These are phyloP conservation scores for Neonectria coccinea DNA, from an alignment of 2,329 filamentous ascomycete genomes.

Conservation along the genomic window DNA sequence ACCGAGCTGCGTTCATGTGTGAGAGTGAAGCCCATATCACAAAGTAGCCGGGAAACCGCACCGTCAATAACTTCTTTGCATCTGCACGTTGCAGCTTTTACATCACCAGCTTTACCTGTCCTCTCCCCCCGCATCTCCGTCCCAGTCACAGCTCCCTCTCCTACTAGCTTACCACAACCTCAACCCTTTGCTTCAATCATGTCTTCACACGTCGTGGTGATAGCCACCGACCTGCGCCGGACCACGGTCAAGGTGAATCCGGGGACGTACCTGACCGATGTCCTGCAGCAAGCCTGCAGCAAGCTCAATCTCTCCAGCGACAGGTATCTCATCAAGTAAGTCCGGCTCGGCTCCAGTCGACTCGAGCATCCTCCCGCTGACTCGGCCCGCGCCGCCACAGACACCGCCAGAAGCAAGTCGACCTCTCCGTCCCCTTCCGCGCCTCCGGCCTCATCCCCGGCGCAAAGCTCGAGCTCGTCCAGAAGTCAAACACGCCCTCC, in stretches of 20 bases:
- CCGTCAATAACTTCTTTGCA: background rate
- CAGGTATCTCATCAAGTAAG: conserved; percentile 84
- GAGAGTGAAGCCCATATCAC: background rate
- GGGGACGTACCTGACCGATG: conserved; percentile 82
- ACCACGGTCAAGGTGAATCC: conserved; percentile 86
- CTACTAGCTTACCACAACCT: conserved; percentile 16
- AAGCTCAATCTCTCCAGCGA: conserved; percentile 81
- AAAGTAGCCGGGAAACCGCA: background rate
- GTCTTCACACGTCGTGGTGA: conserved; percentile 89
- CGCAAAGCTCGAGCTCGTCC: conserved; percentile 92
- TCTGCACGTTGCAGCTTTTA: background rate
- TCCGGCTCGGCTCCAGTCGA: background rate
- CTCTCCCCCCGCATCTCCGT: background rate
- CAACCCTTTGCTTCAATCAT: conserved; percentile 60
- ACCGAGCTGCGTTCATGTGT: conserved; percentile 15
- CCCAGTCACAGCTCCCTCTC: conserved; percentile 2
- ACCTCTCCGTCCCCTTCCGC: conserved; percentile 86
- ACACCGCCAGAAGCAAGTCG: conserved; percentile 85
- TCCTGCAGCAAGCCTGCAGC: conserved; percentile 87
- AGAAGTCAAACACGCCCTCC: conserved; percentile 85
- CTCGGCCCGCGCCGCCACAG: conserved; percentile 54
- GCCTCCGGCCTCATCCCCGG: conserved; percentile 85
- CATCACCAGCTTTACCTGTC: background rate
- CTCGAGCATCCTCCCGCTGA: background rate
- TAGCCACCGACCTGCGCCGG: conserved; percentile 82